Evolutionary conservation across 2,329 filamentous ascomycete genomes (phyloP), one percentile per base, ranked within the genome.

Genomic region (Botrytis cinerea): DNA sequence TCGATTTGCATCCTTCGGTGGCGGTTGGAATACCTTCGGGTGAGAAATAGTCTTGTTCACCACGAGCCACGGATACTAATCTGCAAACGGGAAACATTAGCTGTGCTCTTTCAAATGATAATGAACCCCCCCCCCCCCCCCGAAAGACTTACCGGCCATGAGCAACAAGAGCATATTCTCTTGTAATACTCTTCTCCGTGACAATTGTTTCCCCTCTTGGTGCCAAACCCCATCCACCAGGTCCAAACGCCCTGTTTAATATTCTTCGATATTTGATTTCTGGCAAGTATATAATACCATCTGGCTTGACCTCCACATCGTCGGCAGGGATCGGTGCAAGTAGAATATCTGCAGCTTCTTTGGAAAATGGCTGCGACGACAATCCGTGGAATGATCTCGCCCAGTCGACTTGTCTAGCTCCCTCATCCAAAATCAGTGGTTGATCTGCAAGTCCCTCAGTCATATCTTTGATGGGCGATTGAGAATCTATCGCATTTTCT

Each of bases 201-300:
- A 91, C 89, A 64, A 91, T 86, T 82, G 92, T 93, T 45, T 90
- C 89, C n/a, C 94, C 92, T 74, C 95, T 86, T 16, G 96, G 96
- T 73, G 95, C 95, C 72, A 99, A 85, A 0, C 96, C 96, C 96
- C 96, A 99, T 10, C 93, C 96, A 71, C 97, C 96, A 0, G 96
- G 96, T 0, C 96, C 95, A 84, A 99, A 99, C 0, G 94, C 94
- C 79, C 87, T 86, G 82, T 98, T 98, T 79, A 99, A 83, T 76
- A 97, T 95, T 76, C 95, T 87, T 62, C 96, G 87, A 84, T 99
- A 99, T 85, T 98, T 98, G 86, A 99, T 98, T 86, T 99, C 96
- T 20, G 96, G 96, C 74, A 99, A 86, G 82, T 98, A 99, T 74
- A 98, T 86, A 78, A 99, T 95, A 48, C 96, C 96, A 84, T 99